Percentiles rank a stretch among this genome's conserved stretches.
Evolutionary conservation across 108 stramenopile species (phyloP).

Genomic region (Nannochloropsis salina): DNA sequence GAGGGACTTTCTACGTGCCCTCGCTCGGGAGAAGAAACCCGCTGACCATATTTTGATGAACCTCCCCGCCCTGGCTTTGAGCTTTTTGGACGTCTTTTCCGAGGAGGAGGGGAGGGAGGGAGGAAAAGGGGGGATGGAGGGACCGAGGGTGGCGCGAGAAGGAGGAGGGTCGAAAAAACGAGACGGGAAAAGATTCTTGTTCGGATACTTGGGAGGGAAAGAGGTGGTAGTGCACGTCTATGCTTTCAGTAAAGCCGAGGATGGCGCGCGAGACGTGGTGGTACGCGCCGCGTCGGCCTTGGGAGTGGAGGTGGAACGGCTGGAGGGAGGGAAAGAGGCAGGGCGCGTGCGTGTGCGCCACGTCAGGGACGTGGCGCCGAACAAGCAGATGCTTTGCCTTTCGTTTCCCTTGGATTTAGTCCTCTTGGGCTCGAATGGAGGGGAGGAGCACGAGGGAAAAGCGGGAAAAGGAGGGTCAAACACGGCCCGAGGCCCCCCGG

Average conservation of each 20-base stretch:
- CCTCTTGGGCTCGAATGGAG: not conserved
- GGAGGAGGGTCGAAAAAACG: not conserved
- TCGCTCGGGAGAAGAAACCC: not conserved
- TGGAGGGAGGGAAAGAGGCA: conserved; percentile 16
- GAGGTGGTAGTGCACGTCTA: conserved; percentile 54
- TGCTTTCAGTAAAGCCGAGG: conserved; percentile 55
- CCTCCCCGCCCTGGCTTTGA: conserved; percentile 77
- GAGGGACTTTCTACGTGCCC: conserved; percentile 60
- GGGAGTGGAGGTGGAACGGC: conserved; percentile 18
- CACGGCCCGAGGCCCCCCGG: too few species aligned
- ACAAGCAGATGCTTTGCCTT: conserved; percentile 57
- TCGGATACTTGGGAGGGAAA: not conserved
- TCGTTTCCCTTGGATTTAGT: conserved; percentile 29
- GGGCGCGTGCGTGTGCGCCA: conserved; percentile 26
- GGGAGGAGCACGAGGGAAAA: not conserved
- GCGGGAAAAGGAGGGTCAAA: not conserved
- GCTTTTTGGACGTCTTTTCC: conserved; percentile 87
- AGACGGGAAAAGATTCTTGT: not conserved
- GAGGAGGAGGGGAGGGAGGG: conserved; percentile 45
- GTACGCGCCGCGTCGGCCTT: conserved; percentile 21
- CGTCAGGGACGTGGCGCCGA: conserved; percentile 58
- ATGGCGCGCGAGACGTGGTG: conserved; percentile 24
- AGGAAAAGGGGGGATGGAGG: not conserved
- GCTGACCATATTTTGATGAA: conserved; percentile 81
- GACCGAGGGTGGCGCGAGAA: not conserved